phyloP scores from a whole-genome alignment of 768 basidiomycete species.

The Guyanaporus albipodus region DNA sequence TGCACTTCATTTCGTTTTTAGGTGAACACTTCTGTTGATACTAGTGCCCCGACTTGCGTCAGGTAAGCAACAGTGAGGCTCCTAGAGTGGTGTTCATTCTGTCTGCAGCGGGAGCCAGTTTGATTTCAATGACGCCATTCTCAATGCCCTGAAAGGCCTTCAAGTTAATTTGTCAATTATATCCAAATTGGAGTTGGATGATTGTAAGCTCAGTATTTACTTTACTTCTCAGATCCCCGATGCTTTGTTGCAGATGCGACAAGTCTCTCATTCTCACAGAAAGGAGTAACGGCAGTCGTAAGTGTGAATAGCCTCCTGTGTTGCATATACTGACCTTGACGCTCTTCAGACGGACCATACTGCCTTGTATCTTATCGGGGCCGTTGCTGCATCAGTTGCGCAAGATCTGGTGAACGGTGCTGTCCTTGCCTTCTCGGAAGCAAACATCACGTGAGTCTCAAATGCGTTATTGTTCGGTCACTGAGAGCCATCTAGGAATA shows the following conservation, averaged over 20 bases:
- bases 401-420: conserved; percentile 62
- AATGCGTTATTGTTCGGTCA: conserved; percentile 37
- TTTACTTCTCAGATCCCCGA: conserved; percentile 1
- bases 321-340: conserved; percentile 1
- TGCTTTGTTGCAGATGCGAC: conserved; percentile 42
- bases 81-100: conserved; percentile 2
- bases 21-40: conserved; percentile 55
- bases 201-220: conserved; percentile 43
- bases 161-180: conserved; percentile 54
- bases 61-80: conserved; percentile 36
- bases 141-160: conserved; percentile 57
- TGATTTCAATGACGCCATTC: conserved; percentile 54
- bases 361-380: conserved; percentile 65
- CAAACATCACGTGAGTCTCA: conserved; percentile 50
- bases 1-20: conserved; percentile 16
- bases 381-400: conserved; percentile 61
- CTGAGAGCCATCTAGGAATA: conserved; percentile 49
- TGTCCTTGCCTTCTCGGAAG: conserved; percentile 49
- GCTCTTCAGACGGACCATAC: conserved; percentile 52
- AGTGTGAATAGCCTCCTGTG: conserved; percentile 11
- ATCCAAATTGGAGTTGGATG: conserved; percentile 57
- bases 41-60: conserved; percentile 50
- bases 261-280: conserved; percentile 55
- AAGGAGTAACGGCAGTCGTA: conserved; percentile 51
- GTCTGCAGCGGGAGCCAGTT: conserved; percentile 58